Conservation (phyloP, 345 rosid genomes). For the Syzygium grande region DNA sequence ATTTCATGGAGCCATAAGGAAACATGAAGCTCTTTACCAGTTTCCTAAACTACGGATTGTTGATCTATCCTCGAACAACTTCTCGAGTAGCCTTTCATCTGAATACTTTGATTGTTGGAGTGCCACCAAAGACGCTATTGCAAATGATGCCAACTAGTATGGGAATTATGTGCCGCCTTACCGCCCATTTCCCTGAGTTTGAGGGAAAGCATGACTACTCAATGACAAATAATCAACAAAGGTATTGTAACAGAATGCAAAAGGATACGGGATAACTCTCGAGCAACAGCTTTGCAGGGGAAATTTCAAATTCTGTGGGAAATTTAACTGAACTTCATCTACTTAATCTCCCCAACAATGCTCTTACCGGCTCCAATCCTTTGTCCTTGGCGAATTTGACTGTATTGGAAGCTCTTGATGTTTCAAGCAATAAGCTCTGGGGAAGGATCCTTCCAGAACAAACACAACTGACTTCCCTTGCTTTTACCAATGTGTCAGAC, state of each 20-base stretch:
- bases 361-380: too few relatives aligned
- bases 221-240: neutral
- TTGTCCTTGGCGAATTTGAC: neutral
- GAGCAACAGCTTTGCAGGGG: neutral
- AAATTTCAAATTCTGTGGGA: neutral
- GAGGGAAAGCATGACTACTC: neutral
- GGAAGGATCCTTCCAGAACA: slow-evolving; percentile 9
- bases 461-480: neutral
- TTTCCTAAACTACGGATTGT: neutral
- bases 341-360: slow-evolving; percentile 1
- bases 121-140: neutral
- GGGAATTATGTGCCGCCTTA: too few relatives aligned
- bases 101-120: neutral
- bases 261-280: too few relatives aligned
- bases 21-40: neutral
- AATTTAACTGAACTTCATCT: neutral
- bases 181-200: too few relatives aligned
- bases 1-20: neutral
- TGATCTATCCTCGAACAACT: neutral
- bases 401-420: slow-evolving; percentile 1
- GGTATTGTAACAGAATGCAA: neutral
- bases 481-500: too few relatives aligned
- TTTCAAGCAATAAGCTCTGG: neutral
- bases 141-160: too few relatives aligned
- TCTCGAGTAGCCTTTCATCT: neutral